phyloP scores from a whole-genome alignment of 805 yeast genomes.

The Wickerhamomyces kurtzmanii region DNA sequence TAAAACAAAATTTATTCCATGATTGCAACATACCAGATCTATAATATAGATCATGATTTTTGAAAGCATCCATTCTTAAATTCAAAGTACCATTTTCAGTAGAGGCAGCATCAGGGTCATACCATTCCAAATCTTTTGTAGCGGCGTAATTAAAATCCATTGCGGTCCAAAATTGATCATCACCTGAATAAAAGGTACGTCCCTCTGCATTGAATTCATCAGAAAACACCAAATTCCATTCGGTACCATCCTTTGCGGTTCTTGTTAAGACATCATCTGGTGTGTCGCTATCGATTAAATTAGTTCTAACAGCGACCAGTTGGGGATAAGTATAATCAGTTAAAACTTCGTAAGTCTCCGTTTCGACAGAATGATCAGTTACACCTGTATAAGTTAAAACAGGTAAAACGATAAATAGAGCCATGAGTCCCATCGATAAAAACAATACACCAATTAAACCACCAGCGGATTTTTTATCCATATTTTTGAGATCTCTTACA shows the following conservation, averaged over 20 bases:
- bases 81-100: slow-evolving; percentile 66
- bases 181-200: slow-evolving; percentile 81
- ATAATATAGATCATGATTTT: slow-evolving; percentile 70
- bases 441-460: slow-evolving; percentile 54
- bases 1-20: slow-evolving; percentile 87
- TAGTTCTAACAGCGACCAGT: slow-evolving; percentile 39
- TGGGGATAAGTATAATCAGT: slow-evolving; percentile 40
- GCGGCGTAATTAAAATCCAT: slow-evolving; percentile 80
- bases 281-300: slow-evolving; percentile 54
- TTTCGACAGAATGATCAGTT: slow-evolving; percentile 17
- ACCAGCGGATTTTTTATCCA: slow-evolving; percentile 53
- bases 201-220: slow-evolving; percentile 91
- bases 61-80: slow-evolving; percentile 70
- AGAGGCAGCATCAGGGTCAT: slow-evolving; percentile 80
- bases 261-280: slow-evolving; percentile 39
- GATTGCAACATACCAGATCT: slow-evolving; percentile 88
- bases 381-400: slow-evolving; percentile 77
- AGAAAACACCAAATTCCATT: slow-evolving; percentile 73
- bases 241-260: slow-evolving; percentile 47
- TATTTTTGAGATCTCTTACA: slow-evolving; percentile 48
- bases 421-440: slow-evolving; percentile 50
- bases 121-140: slow-evolving; percentile 90
- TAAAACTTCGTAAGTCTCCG: slow-evolving; percentile 26
- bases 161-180: slow-evolving; percentile 87
- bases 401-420: slow-evolving; percentile 73